Evolutionary conservation across 805 yeast species (phyloP), one percentile per base, ranked within the genome.

Genomic region (Lipomyces sp.): DNA sequence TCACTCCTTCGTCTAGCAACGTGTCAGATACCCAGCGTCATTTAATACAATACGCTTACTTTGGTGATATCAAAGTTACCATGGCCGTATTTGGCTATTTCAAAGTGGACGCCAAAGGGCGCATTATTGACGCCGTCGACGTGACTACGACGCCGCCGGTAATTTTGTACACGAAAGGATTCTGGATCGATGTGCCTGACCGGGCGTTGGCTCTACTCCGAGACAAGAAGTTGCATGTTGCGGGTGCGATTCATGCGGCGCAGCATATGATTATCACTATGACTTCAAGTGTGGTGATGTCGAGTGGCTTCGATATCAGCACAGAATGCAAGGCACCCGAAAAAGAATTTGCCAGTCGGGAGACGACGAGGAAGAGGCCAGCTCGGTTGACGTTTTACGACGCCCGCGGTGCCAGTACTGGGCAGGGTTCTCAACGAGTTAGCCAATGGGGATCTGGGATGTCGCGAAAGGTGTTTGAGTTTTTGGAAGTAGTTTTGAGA

Each of bases 261-360:
- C 94, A 92, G 71, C 99, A 95, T 80, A 92, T 92, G 0, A 79
- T 95, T 1, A 87, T 95, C 84, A 87, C 90, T 57, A 82, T 90
- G 65, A 75, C 93, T 34, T 96, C 98, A 0, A 76, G 88, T 34
- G 87, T 85, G 66, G 86, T 92, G 3, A 86, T 87, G 11, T 87
- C 90, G 18, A 90, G 91, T 0, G 77, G 77, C 0, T 75, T 74
- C 2, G 99, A 95, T 72, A 83, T 95, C 13, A 85, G 85, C 56
- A 91, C 98, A 0, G 99, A 95, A 77, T 95, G 99, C 77, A 95
- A 95, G 74, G 98, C 98, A 0, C 98, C 99, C 0, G 97, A 92
- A 71, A 95, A 95, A 73, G 99, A 95, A 75, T 90, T 94, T 81
- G 90, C 97, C 0, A 83, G 83, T 59, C 78, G 92, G 35, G 90